Conservation (phyloP, 768 basidiomycete species). For the Lactarius deliciosus region DNA sequence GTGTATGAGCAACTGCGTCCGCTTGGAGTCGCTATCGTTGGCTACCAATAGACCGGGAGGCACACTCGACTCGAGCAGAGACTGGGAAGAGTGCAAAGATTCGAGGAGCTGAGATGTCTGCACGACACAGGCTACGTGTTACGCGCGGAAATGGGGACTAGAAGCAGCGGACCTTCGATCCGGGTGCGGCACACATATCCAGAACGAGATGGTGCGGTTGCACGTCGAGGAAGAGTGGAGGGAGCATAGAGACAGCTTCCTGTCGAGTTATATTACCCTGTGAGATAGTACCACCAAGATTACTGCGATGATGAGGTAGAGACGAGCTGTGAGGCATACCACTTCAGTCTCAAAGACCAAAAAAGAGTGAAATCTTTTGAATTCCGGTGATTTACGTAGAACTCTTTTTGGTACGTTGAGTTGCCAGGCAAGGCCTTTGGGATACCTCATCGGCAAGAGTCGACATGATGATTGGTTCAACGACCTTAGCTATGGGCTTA, state of each 20-base stretch:
- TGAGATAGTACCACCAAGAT: background rate
- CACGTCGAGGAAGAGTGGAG: slow-evolving; percentile 93
- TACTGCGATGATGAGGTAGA: background rate
- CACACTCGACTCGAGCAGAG: slow-evolving; percentile 57
- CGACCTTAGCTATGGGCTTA: slow-evolving; percentile 35
- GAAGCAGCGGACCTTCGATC: slow-evolving; percentile 70
- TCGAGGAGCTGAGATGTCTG: slow-evolving; percentile 96
- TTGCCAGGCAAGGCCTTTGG: slow-evolving; percentile 94
- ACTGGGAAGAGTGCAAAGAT: slow-evolving; percentile 82
- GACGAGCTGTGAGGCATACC: slow-evolving; percentile 46
- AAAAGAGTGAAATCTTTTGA: slow-evolving; percentile 94
- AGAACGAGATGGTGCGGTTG: slow-evolving; percentile 91
- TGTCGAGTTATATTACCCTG: slow-evolving; percentile 95
- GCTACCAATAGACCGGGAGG: slow-evolving; percentile 89
- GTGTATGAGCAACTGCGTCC: slow-evolving; percentile 95
- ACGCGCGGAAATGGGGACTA: background rate
- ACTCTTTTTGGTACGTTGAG: slow-evolving; percentile 89
- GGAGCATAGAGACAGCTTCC: slow-evolving; percentile 99
- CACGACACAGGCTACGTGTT: slow-evolving; percentile 7
- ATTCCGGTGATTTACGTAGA: slow-evolving; percentile 82
- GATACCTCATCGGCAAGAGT: slow-evolving; percentile 62
- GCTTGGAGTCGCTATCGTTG: slow-evolving; percentile 93
- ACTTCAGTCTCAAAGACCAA: slow-evolving; percentile 98
- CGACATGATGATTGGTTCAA: slow-evolving; percentile 9
- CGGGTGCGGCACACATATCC: slow-evolving; percentile 98